phyloP scores from a whole-genome alignment of 1,284 basidiomycete genomes.

The Xerocomus minutiporus region DNA sequence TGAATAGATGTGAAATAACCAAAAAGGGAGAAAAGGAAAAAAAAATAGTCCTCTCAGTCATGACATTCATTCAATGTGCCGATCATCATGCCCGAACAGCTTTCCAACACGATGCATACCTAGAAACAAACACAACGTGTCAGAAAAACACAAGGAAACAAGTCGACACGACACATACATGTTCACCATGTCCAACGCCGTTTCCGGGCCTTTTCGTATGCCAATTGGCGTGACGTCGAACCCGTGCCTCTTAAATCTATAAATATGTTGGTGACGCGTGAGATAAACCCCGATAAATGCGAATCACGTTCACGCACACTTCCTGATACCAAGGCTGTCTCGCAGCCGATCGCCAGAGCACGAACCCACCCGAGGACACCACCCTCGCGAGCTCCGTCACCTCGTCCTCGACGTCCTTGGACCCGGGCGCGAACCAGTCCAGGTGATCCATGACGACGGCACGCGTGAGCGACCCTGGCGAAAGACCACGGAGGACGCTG shows the following conservation, averaged over 20 bases:
- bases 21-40: background rate
- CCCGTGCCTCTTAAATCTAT: slow-evolving; percentile 42
- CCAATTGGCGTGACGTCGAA: slow-evolving; percentile 46
- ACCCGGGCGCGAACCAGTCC: slow-evolving; percentile 68
- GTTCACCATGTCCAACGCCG: slow-evolving; percentile 60
- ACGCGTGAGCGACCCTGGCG: slow-evolving; percentile 52
- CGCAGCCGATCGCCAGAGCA: slow-evolving; percentile 71
- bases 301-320: slow-evolving; percentile 33
- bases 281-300: background rate
- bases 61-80: background rate
- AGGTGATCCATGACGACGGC: slow-evolving; percentile 80
- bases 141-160: background rate
- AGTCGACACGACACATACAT: slow-evolving; percentile 40
- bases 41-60: background rate
- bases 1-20: no score
- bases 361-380: slow-evolving; percentile 57
- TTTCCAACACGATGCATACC: slow-evolving; percentile 35
- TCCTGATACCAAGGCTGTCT: slow-evolving; percentile 73
- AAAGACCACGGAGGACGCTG: slow-evolving; percentile 58
- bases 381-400: slow-evolving; percentile 59
- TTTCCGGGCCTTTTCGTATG: slow-evolving; percentile 40
- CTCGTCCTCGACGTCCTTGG: slow-evolving; percentile 59
- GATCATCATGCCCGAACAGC: slow-evolving; percentile 22
- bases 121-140: slow-evolving; percentile 2
- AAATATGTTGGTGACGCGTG: background rate